A percentile compares a stretch with the other conserved stretches of the same genome.
These are phyloP conservation scores for Pleodorina starrii DNA, from an alignment of 139 green algal genomes.

Conservation along the genomic window DNA sequence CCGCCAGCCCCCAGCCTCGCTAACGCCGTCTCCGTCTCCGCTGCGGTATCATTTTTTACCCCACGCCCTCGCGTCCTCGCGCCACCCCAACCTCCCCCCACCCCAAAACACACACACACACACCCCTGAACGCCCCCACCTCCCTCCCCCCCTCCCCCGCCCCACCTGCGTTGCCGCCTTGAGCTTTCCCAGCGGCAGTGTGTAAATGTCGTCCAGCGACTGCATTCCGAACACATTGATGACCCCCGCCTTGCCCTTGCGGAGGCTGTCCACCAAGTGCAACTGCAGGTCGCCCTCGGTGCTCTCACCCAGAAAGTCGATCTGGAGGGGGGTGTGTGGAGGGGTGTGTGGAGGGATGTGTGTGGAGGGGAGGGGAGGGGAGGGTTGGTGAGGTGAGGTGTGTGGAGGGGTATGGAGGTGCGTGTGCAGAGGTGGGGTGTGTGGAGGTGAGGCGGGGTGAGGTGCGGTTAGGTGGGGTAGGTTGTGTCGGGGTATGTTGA, in stretches of 20 bases:
- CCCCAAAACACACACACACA: background rate
- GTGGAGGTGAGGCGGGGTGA: background rate
- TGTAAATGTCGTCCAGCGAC: constrained; percentile 69
- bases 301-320: constrained; percentile 85
- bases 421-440: too few relatives aligned
- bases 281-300: constrained; percentile 86
- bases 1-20: too few relatives aligned
- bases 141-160: background rate
- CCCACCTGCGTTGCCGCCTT: constrained; percentile 59
- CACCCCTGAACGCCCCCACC: too few relatives aligned
- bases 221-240: constrained; percentile 75
- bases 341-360: background rate
- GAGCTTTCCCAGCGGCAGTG: constrained; percentile 57
- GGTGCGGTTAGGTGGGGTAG: too few relatives aligned
- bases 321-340: constrained; percentile 50
- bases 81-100: too few relatives aligned
- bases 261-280: constrained; percentile 19
- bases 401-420: background rate
- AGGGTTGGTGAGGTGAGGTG: background rate
- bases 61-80: too few relatives aligned
- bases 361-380: background rate
- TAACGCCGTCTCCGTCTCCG: too few relatives aligned
- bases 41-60: too few relatives aligned
- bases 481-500: too few relatives aligned
- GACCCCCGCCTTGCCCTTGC: constrained; percentile 41